A percentile compares a stretch with the other conserved stretches of the same genome.
Evolutionary conservation across 1,284 basidiomycete genomes (phyloP).

Genomic region (Fomes fomentarius): DNA sequence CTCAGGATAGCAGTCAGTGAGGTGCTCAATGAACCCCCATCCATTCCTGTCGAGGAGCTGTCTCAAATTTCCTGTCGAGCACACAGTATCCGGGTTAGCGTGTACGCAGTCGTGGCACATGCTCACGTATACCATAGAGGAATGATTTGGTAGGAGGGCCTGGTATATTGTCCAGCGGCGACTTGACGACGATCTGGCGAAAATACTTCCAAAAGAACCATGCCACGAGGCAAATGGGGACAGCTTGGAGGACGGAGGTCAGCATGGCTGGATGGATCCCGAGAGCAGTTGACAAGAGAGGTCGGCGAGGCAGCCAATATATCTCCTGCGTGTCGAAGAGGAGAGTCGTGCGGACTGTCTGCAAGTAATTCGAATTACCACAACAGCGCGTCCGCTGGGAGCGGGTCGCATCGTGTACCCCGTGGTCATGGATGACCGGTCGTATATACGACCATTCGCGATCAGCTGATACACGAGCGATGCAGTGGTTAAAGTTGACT

Average conservation of each 20-base stretch:
- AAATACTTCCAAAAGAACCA: constrained; percentile 22
- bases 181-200: constrained; percentile 4
- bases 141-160: neutral
- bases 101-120: no score
- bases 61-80: neutral
- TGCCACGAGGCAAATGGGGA: neutral
- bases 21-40: neutral
- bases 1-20: neutral
- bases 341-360: no score
- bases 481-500: no score
- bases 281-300: no score
- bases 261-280: no score
- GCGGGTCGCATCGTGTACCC: neutral
- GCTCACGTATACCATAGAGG: neutral
- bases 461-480: no score
- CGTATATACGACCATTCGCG: no score
- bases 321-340: no score
- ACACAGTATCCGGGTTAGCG: neutral
- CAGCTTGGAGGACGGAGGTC: neutral
- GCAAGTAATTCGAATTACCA: no score
- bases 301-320: no score
- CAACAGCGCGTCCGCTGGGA: constrained; percentile 5
- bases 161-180: constrained; percentile 13
- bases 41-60: neutral
- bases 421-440: no score